phyloP scores from a whole-genome alignment of 768 basidiomycete genomes.

The Suillus lakei region DNA sequence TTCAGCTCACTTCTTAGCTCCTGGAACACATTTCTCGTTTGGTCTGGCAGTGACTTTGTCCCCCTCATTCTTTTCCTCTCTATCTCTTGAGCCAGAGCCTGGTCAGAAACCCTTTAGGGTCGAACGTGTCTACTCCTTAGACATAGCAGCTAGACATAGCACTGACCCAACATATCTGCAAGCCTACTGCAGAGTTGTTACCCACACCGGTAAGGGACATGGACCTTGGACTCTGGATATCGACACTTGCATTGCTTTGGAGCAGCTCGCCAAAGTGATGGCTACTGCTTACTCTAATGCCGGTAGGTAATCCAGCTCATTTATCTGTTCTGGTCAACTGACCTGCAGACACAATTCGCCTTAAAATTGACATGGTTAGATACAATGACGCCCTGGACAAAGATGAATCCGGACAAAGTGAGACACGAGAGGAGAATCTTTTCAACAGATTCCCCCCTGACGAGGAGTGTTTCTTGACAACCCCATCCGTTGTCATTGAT shows the following conservation, averaged over 20 bases:
- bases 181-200: no score
- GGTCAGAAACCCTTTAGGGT: no score
- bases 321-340: not conserved
- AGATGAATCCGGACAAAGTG: not conserved
- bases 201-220: not conserved
- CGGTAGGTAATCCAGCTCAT: not conserved
- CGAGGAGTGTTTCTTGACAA: not conserved
- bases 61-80: no score
- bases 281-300: not conserved
- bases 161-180: no score
- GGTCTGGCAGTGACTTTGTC: no score
- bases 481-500: not conserved
- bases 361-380: slow-evolving; percentile 1
- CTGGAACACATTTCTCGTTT: no score
- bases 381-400: not conserved
- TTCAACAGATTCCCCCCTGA: not conserved
- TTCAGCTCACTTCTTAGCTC: no score
- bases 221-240: not conserved
- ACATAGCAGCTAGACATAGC: no score
- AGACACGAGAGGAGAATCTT: not conserved
- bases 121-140: no score
- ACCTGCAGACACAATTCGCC: not conserved
- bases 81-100: no score
- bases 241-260: not conserved
- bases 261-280: not conserved